These are phyloP conservation scores for Eimeria acervulina DNA, from an alignment of 169 alveolate genomes.

Conservation along the genomic window DNA sequence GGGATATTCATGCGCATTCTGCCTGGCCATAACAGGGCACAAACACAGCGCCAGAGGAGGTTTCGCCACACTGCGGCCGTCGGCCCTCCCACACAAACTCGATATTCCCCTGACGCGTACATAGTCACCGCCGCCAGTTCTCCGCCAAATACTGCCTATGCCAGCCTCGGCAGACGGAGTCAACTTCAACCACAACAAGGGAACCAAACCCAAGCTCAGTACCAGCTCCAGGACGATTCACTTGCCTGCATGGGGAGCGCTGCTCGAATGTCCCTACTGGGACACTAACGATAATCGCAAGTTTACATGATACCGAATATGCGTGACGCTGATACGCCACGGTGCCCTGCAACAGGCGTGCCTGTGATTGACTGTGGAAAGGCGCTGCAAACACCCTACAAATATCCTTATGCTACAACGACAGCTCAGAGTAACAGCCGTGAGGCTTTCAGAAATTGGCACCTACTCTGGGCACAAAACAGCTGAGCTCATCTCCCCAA, in stretches of 20 bases:
- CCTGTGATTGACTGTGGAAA: no score
- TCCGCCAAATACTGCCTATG: neutral
- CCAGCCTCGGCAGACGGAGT: neutral
- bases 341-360: no score
- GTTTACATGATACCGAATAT: no score
- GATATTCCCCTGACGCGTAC: neutral
- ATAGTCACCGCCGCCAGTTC: neutral
- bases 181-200: neutral
- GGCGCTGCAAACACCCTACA: no score
- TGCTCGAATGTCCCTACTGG: neutral
- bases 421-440: no score
- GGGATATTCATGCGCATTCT: neutral
- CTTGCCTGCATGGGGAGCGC: neutral
- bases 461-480: no score
- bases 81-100: no score
- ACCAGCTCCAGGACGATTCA: neutral
- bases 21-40: neutral
- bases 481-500: no score
- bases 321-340: no score
- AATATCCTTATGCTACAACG: no score
- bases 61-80: neutral
- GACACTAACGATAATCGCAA: neutral
- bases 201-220: neutral
- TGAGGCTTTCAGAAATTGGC: no score
- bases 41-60: neutral